phyloP scores from a whole-genome alignment of 73 alveolate species.

The Paramecium sonneborni region DNA sequence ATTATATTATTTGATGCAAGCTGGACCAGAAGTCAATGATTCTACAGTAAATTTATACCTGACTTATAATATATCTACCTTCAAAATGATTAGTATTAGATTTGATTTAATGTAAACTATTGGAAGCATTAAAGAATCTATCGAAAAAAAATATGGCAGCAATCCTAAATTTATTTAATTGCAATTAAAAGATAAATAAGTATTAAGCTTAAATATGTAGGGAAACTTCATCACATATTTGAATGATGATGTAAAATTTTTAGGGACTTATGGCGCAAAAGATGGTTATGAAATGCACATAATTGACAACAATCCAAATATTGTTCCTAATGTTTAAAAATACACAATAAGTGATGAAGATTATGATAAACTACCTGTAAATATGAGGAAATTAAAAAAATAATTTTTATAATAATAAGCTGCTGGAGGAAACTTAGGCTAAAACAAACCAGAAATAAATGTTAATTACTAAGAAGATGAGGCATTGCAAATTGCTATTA shows the following conservation, averaged over 20 bases:
- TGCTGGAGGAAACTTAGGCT: slow-evolving; percentile 67
- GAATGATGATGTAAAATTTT: slow-evolving; percentile 44
- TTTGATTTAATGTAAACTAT: slow-evolving; percentile 58
- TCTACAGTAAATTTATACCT: slow-evolving; percentile 47
- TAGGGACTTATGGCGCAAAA: slow-evolving; percentile 50
- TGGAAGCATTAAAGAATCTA: slow-evolving; percentile 50
- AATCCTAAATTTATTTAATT: slow-evolving; percentile 55
- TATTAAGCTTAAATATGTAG: neutral
- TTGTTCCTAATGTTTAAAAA: slow-evolving; percentile 74
- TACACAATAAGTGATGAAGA: slow-evolving; percentile 85
- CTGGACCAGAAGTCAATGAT: slow-evolving; percentile 17
- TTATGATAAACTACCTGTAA: slow-evolving; percentile 78
- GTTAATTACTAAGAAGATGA: slow-evolving; percentile 80
- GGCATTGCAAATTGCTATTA: slow-evolving; percentile 73
- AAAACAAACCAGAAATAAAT: slow-evolving; percentile 73
- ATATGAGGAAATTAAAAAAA: slow-evolving; percentile 77
- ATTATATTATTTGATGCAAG: neutral
- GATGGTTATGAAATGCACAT: slow-evolving; percentile 77
- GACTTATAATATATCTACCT: slow-evolving; percentile 42
- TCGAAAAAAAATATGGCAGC: slow-evolving; percentile 66
- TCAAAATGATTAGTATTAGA: slow-evolving; percentile 50
- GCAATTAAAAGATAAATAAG: slow-evolving; percentile 47
- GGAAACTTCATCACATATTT: slow-evolving; percentile 52
- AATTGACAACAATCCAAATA: slow-evolving; percentile 81
- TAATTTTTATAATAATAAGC: slow-evolving; percentile 78